Evolutionary conservation across 228 moss, liverwort and hornwort genomes (phyloP), one percentile per base, ranked within the genome.

Genomic region (Sphagnum fallax): DNA sequence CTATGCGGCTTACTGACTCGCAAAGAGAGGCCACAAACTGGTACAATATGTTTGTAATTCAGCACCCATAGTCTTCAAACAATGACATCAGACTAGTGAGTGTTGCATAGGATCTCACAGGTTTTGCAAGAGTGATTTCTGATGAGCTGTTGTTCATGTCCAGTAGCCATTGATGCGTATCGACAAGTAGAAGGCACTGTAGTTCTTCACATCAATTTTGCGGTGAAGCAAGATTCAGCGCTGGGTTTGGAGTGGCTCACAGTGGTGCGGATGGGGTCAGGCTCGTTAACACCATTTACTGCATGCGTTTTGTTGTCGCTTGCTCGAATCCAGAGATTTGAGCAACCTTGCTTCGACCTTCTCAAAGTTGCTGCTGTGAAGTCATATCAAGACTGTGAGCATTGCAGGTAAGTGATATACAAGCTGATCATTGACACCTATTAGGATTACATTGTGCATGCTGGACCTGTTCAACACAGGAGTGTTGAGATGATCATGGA

Each of bases 311-410:
- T 94, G 60, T 83, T 94, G 0, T 94, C 93, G 47, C 79, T 94
- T 62, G 89, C 91, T 63, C 93, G 90, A 65, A 94, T 94, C 71
- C 91, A 91, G 72, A 78, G 93, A 78, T 94, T 94, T 67, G 93
- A 94, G 73, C 85, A 86, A 52, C 81, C 83, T 50, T 83, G 87
- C 73, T 91, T 91, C 9, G 93, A 94, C 69, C 79, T 89, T 72
- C 89, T 94, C 62, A 85, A 81, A 81, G 77, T 81, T 67, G 89
- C 89, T 78, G 91, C 81, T 51, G 70, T 84, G 61, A 91, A 83
- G 75, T 65, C 87, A 57, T 93, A 78, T 75, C 89, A 84, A 74
- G 93, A 94, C 75, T 85, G 82, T 68, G 89, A 94, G 71, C 89
- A 83, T 53, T 91, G 91, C 89, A 91, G 93, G 91, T 93, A 72